Conservation (phyloP, 2,329 filamentous ascomycete species). For the Calonectria fujianensis region DNA sequence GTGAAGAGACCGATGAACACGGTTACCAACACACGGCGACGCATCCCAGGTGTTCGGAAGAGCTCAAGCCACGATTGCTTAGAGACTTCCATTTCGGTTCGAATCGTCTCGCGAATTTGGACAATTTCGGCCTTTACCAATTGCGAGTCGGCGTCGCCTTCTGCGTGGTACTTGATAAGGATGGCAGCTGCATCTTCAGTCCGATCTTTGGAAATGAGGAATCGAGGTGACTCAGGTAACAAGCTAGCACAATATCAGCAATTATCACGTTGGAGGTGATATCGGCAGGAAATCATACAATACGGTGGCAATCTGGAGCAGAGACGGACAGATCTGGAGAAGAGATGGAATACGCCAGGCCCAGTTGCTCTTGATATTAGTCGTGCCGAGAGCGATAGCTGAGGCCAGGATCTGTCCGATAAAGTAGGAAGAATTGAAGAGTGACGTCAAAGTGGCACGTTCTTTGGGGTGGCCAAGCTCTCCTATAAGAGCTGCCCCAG, state of each 20-base stretch:
- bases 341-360: slow-evolving; percentile 69
- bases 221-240: slow-evolving; percentile 49
- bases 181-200: slow-evolving; percentile 45
- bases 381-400: slow-evolving; percentile 61
- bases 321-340: slow-evolving; percentile 61
- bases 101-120: slow-evolving; percentile 45
- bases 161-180: slow-evolving; percentile 46
- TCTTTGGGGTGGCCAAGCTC: slow-evolving; percentile 78
- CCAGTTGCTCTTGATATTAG: slow-evolving; percentile 61
- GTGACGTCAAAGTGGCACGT: slow-evolving; percentile 68
- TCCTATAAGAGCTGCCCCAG: slow-evolving; percentile 74
- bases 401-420: slow-evolving; percentile 55
- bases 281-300: slow-evolving; percentile 3
- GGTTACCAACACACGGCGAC: slow-evolving; percentile 54
- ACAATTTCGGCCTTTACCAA: slow-evolving; percentile 45
- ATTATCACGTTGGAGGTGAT: neutral
- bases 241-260: slow-evolving; percentile 14
- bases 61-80: slow-evolving; percentile 48
- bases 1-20: slow-evolving; percentile 53
- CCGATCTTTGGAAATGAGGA: slow-evolving; percentile 49
- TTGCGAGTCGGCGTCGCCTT: slow-evolving; percentile 37
- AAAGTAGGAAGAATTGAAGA: slow-evolving; percentile 70
- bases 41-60: slow-evolving; percentile 53
- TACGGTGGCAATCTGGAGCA: slow-evolving; percentile 27
- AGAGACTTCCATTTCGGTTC: slow-evolving; percentile 44